These are phyloP conservation scores for Calonectria hawksworthii DNA, from an alignment of 2,329 filamentous ascomycete species.

Conservation along the genomic window DNA sequence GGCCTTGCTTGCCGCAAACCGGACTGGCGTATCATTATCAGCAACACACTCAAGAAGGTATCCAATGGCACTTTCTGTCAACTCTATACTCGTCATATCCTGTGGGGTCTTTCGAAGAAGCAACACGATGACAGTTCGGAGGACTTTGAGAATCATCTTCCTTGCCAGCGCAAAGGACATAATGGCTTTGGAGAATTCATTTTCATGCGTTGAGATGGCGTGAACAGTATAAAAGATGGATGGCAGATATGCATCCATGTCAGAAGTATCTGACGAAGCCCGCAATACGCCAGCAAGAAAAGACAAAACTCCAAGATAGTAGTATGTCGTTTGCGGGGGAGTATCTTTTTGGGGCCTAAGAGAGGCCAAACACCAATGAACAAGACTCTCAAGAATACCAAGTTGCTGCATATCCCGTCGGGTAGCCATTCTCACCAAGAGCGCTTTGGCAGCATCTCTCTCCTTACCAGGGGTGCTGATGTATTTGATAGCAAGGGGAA, in stretches of 20 bases:
- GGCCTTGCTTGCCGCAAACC: conserved; percentile 92
- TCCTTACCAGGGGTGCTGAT: conserved; percentile 86
- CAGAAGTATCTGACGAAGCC: conserved; percentile 78
- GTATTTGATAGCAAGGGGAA: conserved; percentile 79
- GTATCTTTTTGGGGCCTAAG: conserved; percentile 62
- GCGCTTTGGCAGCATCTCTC: conserved; percentile 85
- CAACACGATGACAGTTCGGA: conserved; percentile 80
- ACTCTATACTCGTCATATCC: conserved; percentile 60
- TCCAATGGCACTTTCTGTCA: conserved; percentile 86
- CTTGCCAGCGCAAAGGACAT: conserved; percentile 82
- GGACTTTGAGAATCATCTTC: conserved; percentile 88
- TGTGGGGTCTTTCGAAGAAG: conserved; percentile 67
- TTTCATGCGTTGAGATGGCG: conserved; percentile 66
- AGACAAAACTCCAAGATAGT: conserved; percentile 82
- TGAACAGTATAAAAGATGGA: conserved; percentile 77
- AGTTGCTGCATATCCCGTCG: conserved; percentile 89
- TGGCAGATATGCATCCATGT: conserved; percentile 77
- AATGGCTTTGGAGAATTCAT: conserved; percentile 65
- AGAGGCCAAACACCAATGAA: conserved; percentile 77
- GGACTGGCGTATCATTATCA: conserved; percentile 92
- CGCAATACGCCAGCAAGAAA: conserved; percentile 83
- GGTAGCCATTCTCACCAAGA: conserved; percentile 86
- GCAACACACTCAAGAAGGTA: conserved; percentile 82
- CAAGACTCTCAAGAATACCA: conserved; percentile 76
- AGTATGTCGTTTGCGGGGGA: conserved; percentile 71